These are phyloP conservation scores for Ramularia collo-cygni DNA, from an alignment of 2,329 filamentous ascomycete genomes.

Conservation along the genomic window DNA sequence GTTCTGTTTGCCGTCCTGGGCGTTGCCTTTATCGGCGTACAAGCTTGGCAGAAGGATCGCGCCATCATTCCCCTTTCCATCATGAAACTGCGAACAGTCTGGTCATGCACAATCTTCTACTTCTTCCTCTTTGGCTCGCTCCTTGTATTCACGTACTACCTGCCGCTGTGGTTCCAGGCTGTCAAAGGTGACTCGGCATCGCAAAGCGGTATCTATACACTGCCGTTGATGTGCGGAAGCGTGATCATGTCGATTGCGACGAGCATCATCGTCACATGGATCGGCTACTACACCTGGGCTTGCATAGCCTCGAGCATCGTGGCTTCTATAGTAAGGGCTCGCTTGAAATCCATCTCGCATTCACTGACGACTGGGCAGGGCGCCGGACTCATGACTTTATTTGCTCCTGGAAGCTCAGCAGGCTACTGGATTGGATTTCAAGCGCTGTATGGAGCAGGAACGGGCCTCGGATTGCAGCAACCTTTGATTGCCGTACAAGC, in stretches of 20 bases:
- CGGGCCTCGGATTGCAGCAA: conserved; percentile 26
- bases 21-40: conserved; percentile 30
- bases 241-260: conserved; percentile 17
- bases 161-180: conserved; percentile 28
- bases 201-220: conserved; percentile 21
- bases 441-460: conserved; percentile 43
- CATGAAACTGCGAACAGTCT: conserved; percentile 29
- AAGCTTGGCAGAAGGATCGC: conserved; percentile 15
- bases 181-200: conserved; percentile 21
- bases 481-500: too few species aligned
- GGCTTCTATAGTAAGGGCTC: too few species aligned
- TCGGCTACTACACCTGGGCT: conserved; percentile 16
- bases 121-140: too few species aligned
- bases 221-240: conserved; percentile 13
- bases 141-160: conserved; percentile 15
- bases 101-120: background rate
- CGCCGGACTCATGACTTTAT: conserved; percentile 20
- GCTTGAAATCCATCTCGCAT: too few species aligned
- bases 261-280: conserved; percentile 16
- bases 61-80: conserved; percentile 23
- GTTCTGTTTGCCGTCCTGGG: conserved; percentile 33
- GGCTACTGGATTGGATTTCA: conserved; percentile 50
- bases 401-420: conserved; percentile 34
- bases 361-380: too few species aligned
- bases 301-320: too few species aligned